These are phyloP conservation scores for Halophytophthora batemanensis DNA, from an alignment of 352 stramenopile species.

Conservation along the genomic window DNA sequence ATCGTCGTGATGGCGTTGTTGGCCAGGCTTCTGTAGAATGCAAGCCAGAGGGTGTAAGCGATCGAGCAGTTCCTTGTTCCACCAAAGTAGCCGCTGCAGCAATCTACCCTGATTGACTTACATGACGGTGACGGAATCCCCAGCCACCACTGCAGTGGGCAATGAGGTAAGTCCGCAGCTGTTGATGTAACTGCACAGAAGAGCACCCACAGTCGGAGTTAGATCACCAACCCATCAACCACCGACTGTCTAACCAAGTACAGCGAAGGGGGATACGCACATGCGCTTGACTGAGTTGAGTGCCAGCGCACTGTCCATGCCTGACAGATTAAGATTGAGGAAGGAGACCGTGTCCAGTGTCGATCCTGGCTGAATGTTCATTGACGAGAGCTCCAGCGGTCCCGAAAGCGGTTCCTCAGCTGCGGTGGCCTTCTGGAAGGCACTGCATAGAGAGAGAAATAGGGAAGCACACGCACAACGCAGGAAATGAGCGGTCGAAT, in stretches of 20 bases:
- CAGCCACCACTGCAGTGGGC: conserved; percentile 43
- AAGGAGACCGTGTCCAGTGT: conserved; percentile 55
- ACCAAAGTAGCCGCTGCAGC: not conserved
- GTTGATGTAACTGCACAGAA: conserved; percentile 51
- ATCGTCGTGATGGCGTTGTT: conserved; percentile 40
- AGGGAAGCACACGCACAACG: not conserved
- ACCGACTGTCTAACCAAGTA: not conserved
- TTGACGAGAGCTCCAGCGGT: conserved; percentile 54
- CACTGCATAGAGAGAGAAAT: conserved; percentile 13
- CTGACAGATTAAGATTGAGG: conserved; percentile 36
- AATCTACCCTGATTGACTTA: conserved; percentile 15
- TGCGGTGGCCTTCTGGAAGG: conserved; percentile 39
- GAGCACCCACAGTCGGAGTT: conserved; percentile 7
- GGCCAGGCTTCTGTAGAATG: conserved; percentile 29
- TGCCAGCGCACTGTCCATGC: conserved; percentile 47
- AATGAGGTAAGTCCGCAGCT: conserved; percentile 69
- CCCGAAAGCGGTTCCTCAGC: conserved; percentile 32
- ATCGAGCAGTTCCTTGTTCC: conserved; percentile 2
- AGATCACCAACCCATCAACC: not conserved
- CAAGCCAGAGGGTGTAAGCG: not conserved
- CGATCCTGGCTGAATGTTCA: conserved; percentile 54
- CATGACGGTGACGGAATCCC: conserved; percentile 40
- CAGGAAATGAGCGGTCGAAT: not conserved
- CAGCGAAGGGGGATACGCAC: conserved; percentile 18
- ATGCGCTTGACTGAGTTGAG: conserved; percentile 52